Conservation (phyloP, 2,329 filamentous ascomycete species). For the Aureobasidium sp. region DNA sequence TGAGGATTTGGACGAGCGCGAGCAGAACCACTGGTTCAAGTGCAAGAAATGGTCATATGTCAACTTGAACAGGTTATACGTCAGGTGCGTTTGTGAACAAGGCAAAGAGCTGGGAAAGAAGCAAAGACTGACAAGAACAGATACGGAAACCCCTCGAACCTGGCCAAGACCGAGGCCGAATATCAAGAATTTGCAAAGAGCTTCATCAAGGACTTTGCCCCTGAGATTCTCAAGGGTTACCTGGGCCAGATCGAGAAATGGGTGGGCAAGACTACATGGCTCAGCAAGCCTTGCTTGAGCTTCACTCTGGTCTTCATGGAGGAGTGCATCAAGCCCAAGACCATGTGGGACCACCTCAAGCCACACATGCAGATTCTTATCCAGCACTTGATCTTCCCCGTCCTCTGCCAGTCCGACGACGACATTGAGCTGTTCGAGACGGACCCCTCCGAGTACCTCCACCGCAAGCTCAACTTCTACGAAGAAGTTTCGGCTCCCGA, state of each 20-base stretch:
- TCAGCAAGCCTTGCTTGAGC: slow-evolving; percentile 87
- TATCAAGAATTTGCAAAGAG: slow-evolving; percentile 78
- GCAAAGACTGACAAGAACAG: slow-evolving; percentile 28
- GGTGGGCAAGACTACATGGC: slow-evolving; percentile 89
- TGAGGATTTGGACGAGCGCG: slow-evolving; percentile 76
- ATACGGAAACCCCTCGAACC: slow-evolving; percentile 77
- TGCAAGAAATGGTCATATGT: slow-evolving; percentile 99
- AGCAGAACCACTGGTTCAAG: slow-evolving; percentile 98
- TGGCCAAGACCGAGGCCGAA: slow-evolving; percentile 70
- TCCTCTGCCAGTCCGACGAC: slow-evolving; percentile 85
- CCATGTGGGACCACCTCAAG: slow-evolving; percentile 92
- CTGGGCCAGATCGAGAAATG: slow-evolving; percentile 93
- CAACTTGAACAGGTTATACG: slow-evolving; percentile 91
- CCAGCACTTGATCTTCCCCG: slow-evolving; percentile 90
- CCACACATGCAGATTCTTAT: slow-evolving; percentile 89
- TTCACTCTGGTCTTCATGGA: slow-evolving; percentile 94
- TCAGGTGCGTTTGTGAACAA: slow-evolving; percentile 33
- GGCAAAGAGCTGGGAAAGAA: slow-evolving; percentile 10
- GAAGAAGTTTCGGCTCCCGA: slow-evolving; percentile 95
- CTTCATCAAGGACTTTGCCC: slow-evolving; percentile 86
- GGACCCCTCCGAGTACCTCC: slow-evolving; percentile 92
- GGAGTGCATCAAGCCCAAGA: slow-evolving; percentile 93
- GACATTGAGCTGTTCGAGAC: slow-evolving; percentile 91
- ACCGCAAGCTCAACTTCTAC: slow-evolving; percentile 95
- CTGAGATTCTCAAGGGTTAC: slow-evolving; percentile 93